Base-by-base conservation (phyloP, 140 eudicot species). In the Stevia rebaudiana region DNA sequence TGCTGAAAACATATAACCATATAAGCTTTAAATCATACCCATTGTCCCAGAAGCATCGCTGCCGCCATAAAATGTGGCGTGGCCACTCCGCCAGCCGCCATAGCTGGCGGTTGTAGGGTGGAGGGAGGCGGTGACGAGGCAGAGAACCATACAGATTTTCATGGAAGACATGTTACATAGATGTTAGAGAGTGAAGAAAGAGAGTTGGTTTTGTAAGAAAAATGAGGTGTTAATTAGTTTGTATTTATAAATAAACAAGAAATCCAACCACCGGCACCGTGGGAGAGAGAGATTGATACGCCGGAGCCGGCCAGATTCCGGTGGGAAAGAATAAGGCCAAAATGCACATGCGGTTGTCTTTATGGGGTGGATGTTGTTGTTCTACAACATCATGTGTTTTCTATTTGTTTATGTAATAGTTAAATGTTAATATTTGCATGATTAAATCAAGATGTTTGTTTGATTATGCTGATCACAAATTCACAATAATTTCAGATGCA, bases 291-390 rank as follows among this genome's bases (percentile, higher is more conserved):
- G 51, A 16, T n/a, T n/a, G 1, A 42, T 7, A 11, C 51, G 25
- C 41, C 24, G 41, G 63, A 30, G 43, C 42, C 63, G 42, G 63
- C 63, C 63, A 56, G 63, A 56, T 56, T 56, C 63, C 63, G 63
- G 63, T 56, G 42, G 11, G n/a, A 16, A 8, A 8, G 6, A 31
- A 30, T 30, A 16, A 31, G 43, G 42, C 63, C 42, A 56, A 56
- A 56, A 56, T 10, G 63, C 63, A 56, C 63, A 56, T 56, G 63
- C 63, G 63, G 15, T n/a, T 56, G 63, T 56, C 63, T 56, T 56
- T 19, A n/a, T 56, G 1, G 22, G 53, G 25, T 47, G 53, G 53
- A 47, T 47, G 53, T 16, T 55, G 21, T 25, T 55, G 16, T 55
- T 33, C 61, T 55, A 28, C 41, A 25, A 9, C n/a, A n/a, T n/a